Percentiles rank a stretch among this genome's conserved stretches.
Evolutionary conservation across 495 filamentous ascomycete genomes (phyloP).

Genomic region (Penicillium waksmanii): DNA sequence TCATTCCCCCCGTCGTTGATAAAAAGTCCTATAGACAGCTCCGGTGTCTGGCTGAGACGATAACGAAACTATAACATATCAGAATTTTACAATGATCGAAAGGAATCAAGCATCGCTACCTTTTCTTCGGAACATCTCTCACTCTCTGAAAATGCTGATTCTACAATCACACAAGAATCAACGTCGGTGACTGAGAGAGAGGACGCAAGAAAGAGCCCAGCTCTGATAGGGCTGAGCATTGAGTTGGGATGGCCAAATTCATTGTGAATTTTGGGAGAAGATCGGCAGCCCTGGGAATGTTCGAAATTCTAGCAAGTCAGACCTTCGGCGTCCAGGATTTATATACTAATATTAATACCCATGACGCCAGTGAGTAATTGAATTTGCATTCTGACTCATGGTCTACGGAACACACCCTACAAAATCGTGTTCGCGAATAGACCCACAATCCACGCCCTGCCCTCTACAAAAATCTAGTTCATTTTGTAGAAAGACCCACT

Average conservation of each 20-base stretch:
- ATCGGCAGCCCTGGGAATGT: no score
- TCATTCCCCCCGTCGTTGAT: slow-evolving; percentile 9
- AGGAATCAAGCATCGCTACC: slow-evolving; percentile 9
- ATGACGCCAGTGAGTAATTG: background rate
- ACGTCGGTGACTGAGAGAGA: slow-evolving; percentile 21
- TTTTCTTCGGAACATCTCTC: slow-evolving; percentile 33
- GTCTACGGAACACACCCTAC: background rate
- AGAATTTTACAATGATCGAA: background rate
- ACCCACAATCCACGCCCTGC: no score
- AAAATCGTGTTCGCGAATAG: background rate
- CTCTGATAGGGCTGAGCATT: slow-evolving; percentile 6
- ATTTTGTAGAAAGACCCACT: background rate
- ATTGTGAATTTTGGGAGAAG: background rate
- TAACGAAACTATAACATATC: slow-evolving; percentile 20
- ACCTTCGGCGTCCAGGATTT: no score
- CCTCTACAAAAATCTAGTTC: background rate
- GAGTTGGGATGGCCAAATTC: background rate
- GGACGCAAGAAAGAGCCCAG: slow-evolving; percentile 16
- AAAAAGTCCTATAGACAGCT: slow-evolving; percentile 29
- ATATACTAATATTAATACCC: no score
- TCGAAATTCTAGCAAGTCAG: no score
- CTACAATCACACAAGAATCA: slow-evolving; percentile 26
- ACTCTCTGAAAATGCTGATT: slow-evolving; percentile 24
- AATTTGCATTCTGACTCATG: background rate
- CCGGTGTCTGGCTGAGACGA: slow-evolving; percentile 22